phyloP scores from a whole-genome alignment of 2,329 filamentous ascomycete species.

The Venturia pyrina region DNA sequence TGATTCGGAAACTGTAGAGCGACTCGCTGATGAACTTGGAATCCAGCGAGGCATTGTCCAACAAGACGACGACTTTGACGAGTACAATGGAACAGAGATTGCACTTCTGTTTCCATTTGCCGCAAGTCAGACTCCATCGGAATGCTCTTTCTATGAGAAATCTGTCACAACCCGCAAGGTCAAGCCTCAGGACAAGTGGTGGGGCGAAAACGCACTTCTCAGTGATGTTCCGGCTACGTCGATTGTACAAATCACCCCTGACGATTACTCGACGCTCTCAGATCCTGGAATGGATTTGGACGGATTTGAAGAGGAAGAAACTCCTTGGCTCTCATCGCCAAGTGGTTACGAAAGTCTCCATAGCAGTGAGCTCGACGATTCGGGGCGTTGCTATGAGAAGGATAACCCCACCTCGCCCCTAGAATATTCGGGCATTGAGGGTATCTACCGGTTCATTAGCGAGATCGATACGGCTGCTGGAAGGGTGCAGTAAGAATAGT shows the following conservation, averaged over 20 bases:
- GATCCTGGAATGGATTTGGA: constrained; percentile 30
- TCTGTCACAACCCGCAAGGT: constrained; percentile 18
- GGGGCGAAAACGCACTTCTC: constrained; percentile 17
- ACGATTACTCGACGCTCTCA: constrained; percentile 23
- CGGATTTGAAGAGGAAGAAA: constrained; percentile 30
- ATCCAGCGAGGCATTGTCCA: constrained; percentile 67
- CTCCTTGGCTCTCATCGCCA: constrained; percentile 44
- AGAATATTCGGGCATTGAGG: constrained; percentile 53
- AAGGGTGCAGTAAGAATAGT: background rate
- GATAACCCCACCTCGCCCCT: constrained; percentile 28
- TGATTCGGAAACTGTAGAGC: constrained; percentile 71
- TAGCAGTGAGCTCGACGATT: constrained; percentile 39
- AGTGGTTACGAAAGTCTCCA: constrained; percentile 50
- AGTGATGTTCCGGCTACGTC: background rate
- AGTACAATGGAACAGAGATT: constrained; percentile 56
- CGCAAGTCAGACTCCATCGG: constrained; percentile 44
- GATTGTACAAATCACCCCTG: background rate
- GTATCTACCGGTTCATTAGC: constrained; percentile 56
- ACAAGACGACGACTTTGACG: constrained; percentile 69
- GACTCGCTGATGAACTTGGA: constrained; percentile 78
- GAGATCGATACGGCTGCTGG: constrained; percentile 44
- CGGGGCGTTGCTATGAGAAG: constrained; percentile 20
- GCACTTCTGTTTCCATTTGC: constrained; percentile 83
- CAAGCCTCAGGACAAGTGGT: constrained; percentile 3
- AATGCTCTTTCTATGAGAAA: constrained; percentile 37